A percentile compares a stretch with the other conserved stretches of the same genome.
phyloP scores from a whole-genome alignment of 305 asterid species.

The Ilex paraguariensis region DNA sequence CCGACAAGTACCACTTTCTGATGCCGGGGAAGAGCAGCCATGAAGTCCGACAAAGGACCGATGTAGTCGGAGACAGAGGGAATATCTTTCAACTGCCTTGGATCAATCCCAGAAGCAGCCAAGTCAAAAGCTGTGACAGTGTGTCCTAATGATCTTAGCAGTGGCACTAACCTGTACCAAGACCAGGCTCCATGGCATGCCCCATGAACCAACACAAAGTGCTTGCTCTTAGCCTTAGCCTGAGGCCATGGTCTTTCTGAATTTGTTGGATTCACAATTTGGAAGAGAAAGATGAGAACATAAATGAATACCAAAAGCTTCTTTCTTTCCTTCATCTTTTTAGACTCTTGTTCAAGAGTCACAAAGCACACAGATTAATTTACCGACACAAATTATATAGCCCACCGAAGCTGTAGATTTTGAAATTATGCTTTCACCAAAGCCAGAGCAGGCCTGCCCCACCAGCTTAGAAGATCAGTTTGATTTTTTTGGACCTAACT shows the following conservation, averaged over 20 bases:
- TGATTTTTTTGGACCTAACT: too few species aligned
- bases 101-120: slow-evolving; percentile 14
- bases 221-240: slow-evolving; percentile 6
- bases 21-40: slow-evolving; percentile 11
- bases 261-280: not conserved
- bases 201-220: slow-evolving; percentile 28
- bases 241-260: not conserved
- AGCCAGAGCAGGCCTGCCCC: too few species aligned
- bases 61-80: slow-evolving; percentile 12
- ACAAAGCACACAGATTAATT: too few species aligned
- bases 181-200: slow-evolving; percentile 29
- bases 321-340: slow-evolving; percentile 10
- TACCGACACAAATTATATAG: too few species aligned
- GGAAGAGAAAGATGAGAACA: slow-evolving; percentile 5
- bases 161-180: slow-evolving; percentile 18
- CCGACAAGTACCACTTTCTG: slow-evolving; percentile 34
- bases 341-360: too few species aligned
- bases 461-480: too few species aligned
- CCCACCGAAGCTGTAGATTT: too few species aligned
- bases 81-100: slow-evolving; percentile 4
- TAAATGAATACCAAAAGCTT: not conserved
- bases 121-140: slow-evolving; percentile 18
- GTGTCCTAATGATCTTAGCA: slow-evolving; percentile 10
- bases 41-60: slow-evolving; percentile 22
- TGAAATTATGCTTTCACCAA: too few species aligned